Conservation (phyloP, 2,329 filamentous ascomycete genomes). For the Colletotrichum orbiculare region DNA sequence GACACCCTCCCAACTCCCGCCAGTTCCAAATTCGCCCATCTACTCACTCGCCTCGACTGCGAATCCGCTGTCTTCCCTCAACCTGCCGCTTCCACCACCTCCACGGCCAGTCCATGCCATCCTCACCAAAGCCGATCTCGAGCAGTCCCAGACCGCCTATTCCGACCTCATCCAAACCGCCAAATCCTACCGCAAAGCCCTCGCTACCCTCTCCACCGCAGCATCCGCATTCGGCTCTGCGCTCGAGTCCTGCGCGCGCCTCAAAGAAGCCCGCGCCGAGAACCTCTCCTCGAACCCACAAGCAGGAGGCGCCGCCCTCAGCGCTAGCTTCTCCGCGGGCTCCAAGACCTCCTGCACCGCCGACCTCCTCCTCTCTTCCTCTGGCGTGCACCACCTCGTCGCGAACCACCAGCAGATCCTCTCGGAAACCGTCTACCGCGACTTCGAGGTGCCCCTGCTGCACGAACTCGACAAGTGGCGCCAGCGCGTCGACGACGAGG, state of each 20-base stretch:
- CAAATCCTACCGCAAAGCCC: constrained; percentile 72
- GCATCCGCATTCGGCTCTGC: constrained; percentile 73
- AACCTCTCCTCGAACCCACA: constrained; percentile 53
- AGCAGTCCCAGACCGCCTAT: constrained; percentile 71
- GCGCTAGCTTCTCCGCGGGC: constrained; percentile 57
- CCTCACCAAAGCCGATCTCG: constrained; percentile 72
- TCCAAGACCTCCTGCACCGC: constrained; percentile 67
- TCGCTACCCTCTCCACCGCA: constrained; percentile 69
- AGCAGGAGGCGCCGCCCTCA: constrained; percentile 47
- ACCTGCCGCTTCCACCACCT: constrained; percentile 69
- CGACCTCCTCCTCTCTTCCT: constrained; percentile 70
- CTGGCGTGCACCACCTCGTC: constrained; percentile 74
- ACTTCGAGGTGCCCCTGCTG: constrained; percentile 75
- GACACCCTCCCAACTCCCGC: constrained; percentile 66
- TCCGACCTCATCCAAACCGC: constrained; percentile 70
- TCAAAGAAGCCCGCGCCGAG: constrained; percentile 74
- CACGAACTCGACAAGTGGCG: constrained; percentile 76
- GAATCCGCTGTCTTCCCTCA: constrained; percentile 68
- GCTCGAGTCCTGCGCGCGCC: constrained; percentile 74
- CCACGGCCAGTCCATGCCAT: constrained; percentile 68
- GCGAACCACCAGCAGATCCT: constrained; percentile 79
- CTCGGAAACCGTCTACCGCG: constrained; percentile 74
- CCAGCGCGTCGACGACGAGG: constrained; percentile 72
- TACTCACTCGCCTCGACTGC: constrained; percentile 73
- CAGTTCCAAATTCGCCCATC: constrained; percentile 71